These are phyloP conservation scores for Candida frijolesensis DNA, from an alignment of 1,139 yeast genomes.

Conservation along the genomic window DNA sequence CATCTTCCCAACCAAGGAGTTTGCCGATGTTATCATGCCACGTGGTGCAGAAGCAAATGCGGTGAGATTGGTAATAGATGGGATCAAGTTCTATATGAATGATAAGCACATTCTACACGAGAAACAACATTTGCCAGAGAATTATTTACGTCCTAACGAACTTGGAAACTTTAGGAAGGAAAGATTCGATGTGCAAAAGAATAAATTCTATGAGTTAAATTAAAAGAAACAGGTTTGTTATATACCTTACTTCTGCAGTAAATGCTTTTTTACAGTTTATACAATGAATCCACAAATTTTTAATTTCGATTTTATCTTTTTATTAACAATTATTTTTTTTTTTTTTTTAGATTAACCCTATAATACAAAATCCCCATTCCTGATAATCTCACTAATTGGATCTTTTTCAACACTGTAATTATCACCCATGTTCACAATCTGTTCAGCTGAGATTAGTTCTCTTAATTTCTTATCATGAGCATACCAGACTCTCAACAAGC, in stretches of 20 bases:
- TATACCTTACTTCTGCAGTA: neutral
- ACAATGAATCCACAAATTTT: neutral
- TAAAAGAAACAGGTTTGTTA: slow-evolving; percentile 13
- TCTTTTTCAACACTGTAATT: slow-evolving; percentile 47
- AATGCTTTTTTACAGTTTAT: neutral
- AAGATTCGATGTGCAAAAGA: slow-evolving; percentile 49
- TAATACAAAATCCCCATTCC: slow-evolving; percentile 13
- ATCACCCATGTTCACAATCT: slow-evolving; percentile 33
- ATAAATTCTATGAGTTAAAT: slow-evolving; percentile 52
- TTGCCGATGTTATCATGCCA: slow-evolving; percentile 83
- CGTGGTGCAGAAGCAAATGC: slow-evolving; percentile 69
- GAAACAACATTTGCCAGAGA: slow-evolving; percentile 16
- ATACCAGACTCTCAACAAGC: slow-evolving; percentile 69
- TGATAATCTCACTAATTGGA: slow-evolving; percentile 46
- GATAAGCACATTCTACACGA: slow-evolving; percentile 20
- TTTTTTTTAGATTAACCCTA: neutral
- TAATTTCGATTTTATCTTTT: neutral
- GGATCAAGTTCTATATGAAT: slow-evolving; percentile 44
- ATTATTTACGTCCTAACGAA: slow-evolving; percentile 28
- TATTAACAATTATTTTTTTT: neutral
- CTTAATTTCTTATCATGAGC: slow-evolving; percentile 61
- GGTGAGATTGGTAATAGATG: slow-evolving; percentile 72
- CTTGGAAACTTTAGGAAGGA: slow-evolving; percentile 37
- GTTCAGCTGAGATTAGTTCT: slow-evolving; percentile 47
- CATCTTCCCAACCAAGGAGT: slow-evolving; percentile 74